Percentiles rank a stretch among this genome's conserved stretches.
phyloP scores from a whole-genome alignment of 164 flowering plant species.

The Tetrastigma voinierianum region DNA sequence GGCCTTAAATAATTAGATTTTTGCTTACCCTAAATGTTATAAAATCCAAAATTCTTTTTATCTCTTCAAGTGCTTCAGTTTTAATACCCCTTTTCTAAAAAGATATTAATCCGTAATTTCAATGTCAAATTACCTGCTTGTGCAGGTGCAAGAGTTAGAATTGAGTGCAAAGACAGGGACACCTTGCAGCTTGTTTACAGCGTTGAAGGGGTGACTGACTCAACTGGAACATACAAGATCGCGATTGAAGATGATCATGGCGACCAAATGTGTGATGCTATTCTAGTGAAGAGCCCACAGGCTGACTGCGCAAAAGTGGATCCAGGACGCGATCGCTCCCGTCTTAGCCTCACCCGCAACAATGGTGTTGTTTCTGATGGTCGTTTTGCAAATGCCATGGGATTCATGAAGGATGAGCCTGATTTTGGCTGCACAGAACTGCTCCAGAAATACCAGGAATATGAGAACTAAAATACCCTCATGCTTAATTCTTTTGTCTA shows the following conservation, averaged over 20 bases:
- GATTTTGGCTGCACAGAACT: constrained; percentile 24
- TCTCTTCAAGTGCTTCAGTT: neutral
- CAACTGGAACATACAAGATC: constrained; percentile 25
- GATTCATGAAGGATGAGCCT: constrained; percentile 18
- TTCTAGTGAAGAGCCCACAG: constrained; percentile 23
- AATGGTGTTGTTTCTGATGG: constrained; percentile 26
- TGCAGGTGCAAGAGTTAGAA: constrained; percentile 24
- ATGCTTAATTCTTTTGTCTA: too few relatives aligned
- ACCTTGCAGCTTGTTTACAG: constrained; percentile 6
- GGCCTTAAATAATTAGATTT: too few relatives aligned
- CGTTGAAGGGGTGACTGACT: constrained; percentile 16
- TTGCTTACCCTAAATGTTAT: too few relatives aligned
- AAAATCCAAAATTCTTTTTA: too few relatives aligned
- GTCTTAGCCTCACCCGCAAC: constrained; percentile 30
- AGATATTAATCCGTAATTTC: neutral
- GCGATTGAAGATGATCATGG: constrained; percentile 18
- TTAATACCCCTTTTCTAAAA: neutral
- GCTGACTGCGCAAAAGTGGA: constrained; percentile 14
- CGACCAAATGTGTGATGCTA: constrained; percentile 28
- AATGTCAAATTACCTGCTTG: too few relatives aligned
- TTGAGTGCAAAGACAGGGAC: constrained; percentile 27
- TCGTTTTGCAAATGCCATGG: constrained; percentile 31
- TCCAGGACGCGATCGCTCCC: constrained; percentile 25
- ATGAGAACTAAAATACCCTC: too few relatives aligned
- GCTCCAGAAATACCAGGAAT: constrained; percentile 17